Evolutionary conservation across 2,329 filamentous ascomycete genomes (phyloP).

Genomic region (Amauroascus niger): DNA sequence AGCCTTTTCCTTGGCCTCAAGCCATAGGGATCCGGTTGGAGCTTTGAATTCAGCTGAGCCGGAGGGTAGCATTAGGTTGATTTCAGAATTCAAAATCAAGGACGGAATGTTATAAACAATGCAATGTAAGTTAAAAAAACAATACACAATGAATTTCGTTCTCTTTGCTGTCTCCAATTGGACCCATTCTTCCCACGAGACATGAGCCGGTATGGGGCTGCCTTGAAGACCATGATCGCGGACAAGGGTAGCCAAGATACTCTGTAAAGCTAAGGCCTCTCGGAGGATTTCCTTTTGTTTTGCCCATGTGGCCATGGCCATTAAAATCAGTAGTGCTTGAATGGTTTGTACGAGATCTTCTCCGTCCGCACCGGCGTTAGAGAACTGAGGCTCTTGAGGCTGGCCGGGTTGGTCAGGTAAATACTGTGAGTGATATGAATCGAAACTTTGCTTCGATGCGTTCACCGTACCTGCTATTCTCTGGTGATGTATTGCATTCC

Average conservation of each 20-base stretch:
- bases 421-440: conserved; percentile 33
- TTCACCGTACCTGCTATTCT: conserved; percentile 30
- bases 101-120: conserved; percentile 56
- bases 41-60: conserved; percentile 8
- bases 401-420: conserved; percentile 21
- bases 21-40: conserved; percentile 5
- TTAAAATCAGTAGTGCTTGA: conserved; percentile 42
- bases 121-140: conserved; percentile 51
- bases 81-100: conserved; percentile 46
- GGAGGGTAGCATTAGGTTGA: conserved; percentile 46
- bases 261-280: conserved; percentile 49
- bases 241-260: conserved; percentile 46
- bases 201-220: conserved; percentile 27
- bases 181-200: conserved; percentile 49
- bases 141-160: conserved; percentile 49
- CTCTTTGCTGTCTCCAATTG: conserved; percentile 44
- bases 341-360: conserved; percentile 11
- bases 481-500: conserved; percentile 33
- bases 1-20: conserved; percentile 2
- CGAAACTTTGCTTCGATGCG: conserved; percentile 14
- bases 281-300: conserved; percentile 47
- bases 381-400: conserved; percentile 24
- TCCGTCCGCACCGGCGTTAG: conserved; percentile 27
- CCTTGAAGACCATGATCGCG: conserved; percentile 44
- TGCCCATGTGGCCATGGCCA: conserved; percentile 51